A percentile compares a stretch with the other conserved stretches of the same genome.
Evolutionary conservation across 305 asterid species (phyloP).

Genomic region (Ajuga reptans): DNA sequence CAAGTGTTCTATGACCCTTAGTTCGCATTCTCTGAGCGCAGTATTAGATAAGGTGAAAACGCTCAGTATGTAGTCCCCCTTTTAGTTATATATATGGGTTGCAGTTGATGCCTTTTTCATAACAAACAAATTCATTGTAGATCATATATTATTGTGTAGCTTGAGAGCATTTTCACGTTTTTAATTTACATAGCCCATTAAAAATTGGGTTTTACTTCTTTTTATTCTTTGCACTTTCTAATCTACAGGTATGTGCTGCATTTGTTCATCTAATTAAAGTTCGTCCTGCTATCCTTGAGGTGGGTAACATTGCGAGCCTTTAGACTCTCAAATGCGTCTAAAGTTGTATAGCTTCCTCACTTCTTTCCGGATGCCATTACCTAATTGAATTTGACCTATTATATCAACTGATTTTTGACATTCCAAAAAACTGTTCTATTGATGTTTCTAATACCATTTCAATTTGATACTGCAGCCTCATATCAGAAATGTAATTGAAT

Average conservation of each 20-base stretch:
- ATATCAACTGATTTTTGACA: background rate
- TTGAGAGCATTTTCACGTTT: background rate
- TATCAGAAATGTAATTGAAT: constrained; percentile 74
- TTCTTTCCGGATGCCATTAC: background rate
- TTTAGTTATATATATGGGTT: background rate
- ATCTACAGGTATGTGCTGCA: constrained; percentile 86
- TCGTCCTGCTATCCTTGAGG: constrained; percentile 74
- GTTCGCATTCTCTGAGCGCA: background rate
- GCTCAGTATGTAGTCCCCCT: background rate
- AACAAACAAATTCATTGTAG: background rate
- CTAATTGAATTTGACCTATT: background rate
- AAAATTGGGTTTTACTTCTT: constrained; percentile 8
- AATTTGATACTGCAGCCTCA: constrained; percentile 62
- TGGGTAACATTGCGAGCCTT: constrained; percentile 20
- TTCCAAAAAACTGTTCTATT: background rate
- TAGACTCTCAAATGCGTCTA: background rate
- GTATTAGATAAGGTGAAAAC: background rate
- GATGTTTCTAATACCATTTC: constrained; percentile 28
- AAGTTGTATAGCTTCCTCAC: background rate
- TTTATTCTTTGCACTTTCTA: background rate
- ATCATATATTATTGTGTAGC: background rate
- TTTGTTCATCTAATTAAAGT: constrained; percentile 92
- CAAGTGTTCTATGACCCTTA: background rate
- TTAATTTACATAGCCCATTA: background rate
- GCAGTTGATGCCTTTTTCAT: background rate